Evolutionary conservation across 257 asterid species (phyloP).

Genomic region (Solanum verrucosum): DNA sequence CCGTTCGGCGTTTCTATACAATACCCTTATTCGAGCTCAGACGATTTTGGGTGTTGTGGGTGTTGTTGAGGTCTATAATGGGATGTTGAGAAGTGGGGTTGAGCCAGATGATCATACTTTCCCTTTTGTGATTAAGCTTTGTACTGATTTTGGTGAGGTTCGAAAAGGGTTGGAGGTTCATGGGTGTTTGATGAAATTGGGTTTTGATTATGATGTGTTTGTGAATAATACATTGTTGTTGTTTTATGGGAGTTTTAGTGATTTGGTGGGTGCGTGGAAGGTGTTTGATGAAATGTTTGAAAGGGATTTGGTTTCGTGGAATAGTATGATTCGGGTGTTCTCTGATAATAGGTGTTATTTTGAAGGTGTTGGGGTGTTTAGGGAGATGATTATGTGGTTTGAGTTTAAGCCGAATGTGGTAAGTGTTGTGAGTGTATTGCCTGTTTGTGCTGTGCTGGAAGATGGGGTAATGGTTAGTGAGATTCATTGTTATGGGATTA

Average conservation of each 20-base stretch:
- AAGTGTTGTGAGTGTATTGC: constrained; percentile 50
- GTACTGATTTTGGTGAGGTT: constrained; percentile 35
- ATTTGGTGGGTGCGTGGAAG: constrained; percentile 17
- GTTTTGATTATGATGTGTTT: constrained; percentile 38
- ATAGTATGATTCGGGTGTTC: constrained; percentile 38
- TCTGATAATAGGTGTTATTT: constrained; percentile 20
- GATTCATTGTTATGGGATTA: constrained; percentile 43
- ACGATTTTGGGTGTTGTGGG: constrained; percentile 9
- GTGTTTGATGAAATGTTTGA: constrained; percentile 59
- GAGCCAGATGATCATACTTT: constrained; percentile 59
- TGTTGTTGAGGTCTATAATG: constrained; percentile 27
- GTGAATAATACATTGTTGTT: constrained; percentile 53
- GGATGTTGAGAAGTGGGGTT: constrained; percentile 27
- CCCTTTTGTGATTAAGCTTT: constrained; percentile 58
- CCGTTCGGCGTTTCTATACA: constrained; percentile 57
- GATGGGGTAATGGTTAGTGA: constrained; percentile 26
- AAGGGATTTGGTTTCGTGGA: constrained; percentile 67
- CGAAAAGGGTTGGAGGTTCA: constrained; percentile 61
- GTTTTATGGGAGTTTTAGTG: constrained; percentile 54
- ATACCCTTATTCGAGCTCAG: constrained; percentile 52
- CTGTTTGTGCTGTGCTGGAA: constrained; percentile 38
- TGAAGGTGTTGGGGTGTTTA: constrained; percentile 33
- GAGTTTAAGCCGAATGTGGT: constrained; percentile 39
- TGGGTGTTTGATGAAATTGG: constrained; percentile 44
- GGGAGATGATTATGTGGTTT: constrained; percentile 25